phyloP scores from a whole-genome alignment of 345 rosid genomes.

The Barbarea vulgaris region DNA sequence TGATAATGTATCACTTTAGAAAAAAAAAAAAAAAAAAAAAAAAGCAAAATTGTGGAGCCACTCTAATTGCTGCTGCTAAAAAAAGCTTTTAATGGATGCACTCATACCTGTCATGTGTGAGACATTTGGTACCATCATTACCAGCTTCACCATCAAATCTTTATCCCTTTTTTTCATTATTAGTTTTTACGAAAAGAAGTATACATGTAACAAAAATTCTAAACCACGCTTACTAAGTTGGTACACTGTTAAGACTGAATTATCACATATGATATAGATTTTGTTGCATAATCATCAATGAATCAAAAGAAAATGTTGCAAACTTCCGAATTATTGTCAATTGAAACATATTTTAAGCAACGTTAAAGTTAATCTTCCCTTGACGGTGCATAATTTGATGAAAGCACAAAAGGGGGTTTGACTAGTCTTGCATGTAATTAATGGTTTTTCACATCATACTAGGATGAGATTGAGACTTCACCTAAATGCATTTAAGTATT shows the following conservation, averaged over 20 bases:
- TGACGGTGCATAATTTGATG: conserved; percentile 20
- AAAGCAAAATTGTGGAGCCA: conserved; percentile 44
- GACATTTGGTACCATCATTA: conserved; percentile 43
- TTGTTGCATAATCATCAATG: background rate
- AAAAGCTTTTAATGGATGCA: conserved; percentile 35
- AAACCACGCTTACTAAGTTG: background rate
- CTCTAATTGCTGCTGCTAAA: conserved; percentile 27
- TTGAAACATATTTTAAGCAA: conserved; percentile 12
- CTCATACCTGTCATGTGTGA: conserved; percentile 44
- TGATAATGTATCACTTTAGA: conserved; percentile 40
- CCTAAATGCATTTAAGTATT: conserved; percentile 20
- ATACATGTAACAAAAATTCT: background rate
- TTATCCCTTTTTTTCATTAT: background rate
- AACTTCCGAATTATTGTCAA: background rate
- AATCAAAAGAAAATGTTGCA: background rate
- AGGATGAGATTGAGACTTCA: conserved; percentile 13
- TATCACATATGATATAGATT: background rate
- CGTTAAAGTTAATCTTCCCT: background rate
- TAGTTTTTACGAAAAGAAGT: background rate
- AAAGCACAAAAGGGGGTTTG: conserved; percentile 14
- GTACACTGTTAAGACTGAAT: background rate
- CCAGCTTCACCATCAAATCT: conserved; percentile 34
- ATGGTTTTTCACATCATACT: conserved; percentile 12
- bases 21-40: no score
- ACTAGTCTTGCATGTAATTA: conserved; percentile 32